phyloP scores from a whole-genome alignment of 495 filamentous ascomycete genomes.

The Aspergillus heteromorphus region DNA sequence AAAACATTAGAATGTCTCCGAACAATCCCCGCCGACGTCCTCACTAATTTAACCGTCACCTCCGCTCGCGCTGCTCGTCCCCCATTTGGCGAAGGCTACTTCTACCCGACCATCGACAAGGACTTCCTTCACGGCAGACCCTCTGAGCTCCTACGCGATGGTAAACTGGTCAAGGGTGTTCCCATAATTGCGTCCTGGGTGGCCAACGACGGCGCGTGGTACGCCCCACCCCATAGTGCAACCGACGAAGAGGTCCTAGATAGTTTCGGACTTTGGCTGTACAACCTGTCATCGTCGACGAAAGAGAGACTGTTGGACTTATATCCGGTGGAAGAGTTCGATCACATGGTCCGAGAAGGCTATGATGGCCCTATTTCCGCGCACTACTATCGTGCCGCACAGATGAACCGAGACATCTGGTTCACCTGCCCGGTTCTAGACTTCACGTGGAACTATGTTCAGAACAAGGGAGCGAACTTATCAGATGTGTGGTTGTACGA shows the following conservation, averaged over 20 bases:
- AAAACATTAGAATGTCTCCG: constrained; percentile 28
- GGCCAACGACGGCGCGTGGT: constrained; percentile 29
- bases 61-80: constrained; percentile 15
- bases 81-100: constrained; percentile 25
- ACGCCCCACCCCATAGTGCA: constrained; percentile 15
- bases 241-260: constrained; percentile 22
- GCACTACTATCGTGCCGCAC: constrained; percentile 40
- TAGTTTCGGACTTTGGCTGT: constrained; percentile 23
- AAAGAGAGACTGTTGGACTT: constrained; percentile 21
- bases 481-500: constrained; percentile 33
- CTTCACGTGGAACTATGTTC: constrained; percentile 31
- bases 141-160: constrained; percentile 28
- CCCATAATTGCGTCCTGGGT: constrained; percentile 31
- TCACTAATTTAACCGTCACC: constrained; percentile 24
- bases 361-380: constrained; percentile 19
- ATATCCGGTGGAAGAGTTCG: constrained; percentile 37
- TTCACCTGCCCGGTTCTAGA: constrained; percentile 41
- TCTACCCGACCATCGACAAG: constrained; percentile 34
- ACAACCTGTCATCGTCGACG: constrained; percentile 16
- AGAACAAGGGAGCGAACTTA: constrained; percentile 13
- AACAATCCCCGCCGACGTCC: constrained; percentile 19
- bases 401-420: constrained; percentile 41
- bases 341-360: constrained; percentile 14
- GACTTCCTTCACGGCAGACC: constrained; percentile 36
- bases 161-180: constrained; percentile 28